Conservation (phyloP, 257 asterid species). For the Penstemon newberryi region DNA sequence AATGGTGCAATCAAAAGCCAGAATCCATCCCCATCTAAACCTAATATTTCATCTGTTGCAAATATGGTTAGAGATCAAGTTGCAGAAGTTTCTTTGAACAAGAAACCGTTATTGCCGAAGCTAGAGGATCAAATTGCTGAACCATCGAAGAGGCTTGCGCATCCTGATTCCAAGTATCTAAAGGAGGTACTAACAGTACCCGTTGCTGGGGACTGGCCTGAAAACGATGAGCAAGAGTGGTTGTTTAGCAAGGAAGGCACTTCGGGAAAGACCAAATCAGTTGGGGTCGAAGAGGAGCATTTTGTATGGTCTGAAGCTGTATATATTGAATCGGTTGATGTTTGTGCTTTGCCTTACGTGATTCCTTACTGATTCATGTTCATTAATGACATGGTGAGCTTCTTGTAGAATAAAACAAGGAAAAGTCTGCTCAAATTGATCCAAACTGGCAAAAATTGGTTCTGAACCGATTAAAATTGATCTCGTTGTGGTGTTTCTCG, state of each 20-base stretch:
- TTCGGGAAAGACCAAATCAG: constrained; percentile 28
- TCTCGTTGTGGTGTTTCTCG: no score
- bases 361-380: constrained; percentile 58
- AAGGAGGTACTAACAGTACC: constrained; percentile 54
- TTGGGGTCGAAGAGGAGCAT: constrained; percentile 30
- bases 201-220: constrained; percentile 48
- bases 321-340: constrained; percentile 58
- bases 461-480: no score
- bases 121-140: constrained; percentile 16
- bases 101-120: no score
- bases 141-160: constrained; percentile 56
- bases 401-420: no score
- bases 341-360: constrained; percentile 74
- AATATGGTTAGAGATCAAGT: no score
- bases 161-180: constrained; percentile 67
- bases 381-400: no score
- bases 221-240: constrained; percentile 62
- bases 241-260: constrained; percentile 41
- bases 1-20: constrained; percentile 53
- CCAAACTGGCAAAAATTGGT: no score
- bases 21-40: constrained; percentile 36
- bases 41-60: constrained; percentile 3
- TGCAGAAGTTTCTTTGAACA: neutral
- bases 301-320: constrained; percentile 70
- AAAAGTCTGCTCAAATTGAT: no score